phyloP scores from a whole-genome alignment of 768 basidiomycete genomes.

The Kwoniella bestiolae region DNA sequence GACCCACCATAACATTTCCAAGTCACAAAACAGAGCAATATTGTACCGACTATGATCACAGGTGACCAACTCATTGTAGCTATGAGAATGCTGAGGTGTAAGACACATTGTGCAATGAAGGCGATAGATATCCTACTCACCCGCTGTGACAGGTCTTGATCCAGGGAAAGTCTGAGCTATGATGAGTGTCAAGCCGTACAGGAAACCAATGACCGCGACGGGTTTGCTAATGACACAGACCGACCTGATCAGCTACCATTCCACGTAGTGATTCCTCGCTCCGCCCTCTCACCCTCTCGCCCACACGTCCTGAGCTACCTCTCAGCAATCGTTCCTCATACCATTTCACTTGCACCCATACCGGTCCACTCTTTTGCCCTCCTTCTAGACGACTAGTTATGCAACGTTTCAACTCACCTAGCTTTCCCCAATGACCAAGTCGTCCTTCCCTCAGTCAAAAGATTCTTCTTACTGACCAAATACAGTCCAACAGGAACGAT shows the following conservation, averaged over 20 bases:
- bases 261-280: no score
- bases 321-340: background rate
- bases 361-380: no score
- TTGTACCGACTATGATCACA: conserved; percentile 51
- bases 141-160: conserved; percentile 48
- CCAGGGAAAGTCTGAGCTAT: conserved; percentile 54
- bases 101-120: background rate
- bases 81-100: conserved; percentile 14
- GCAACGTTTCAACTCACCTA: conserved; percentile 51
- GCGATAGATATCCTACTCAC: conserved; percentile 25
- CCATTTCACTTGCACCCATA: no score
- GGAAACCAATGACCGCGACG: conserved; percentile 33
- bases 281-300: no score
- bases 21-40: conserved; percentile 47
- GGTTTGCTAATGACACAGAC: conserved; percentile 35
- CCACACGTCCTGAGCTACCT: no score
- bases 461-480: conserved; percentile 43
- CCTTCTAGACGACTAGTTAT: background rate
- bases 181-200: conserved; percentile 48
- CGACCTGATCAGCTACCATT: background rate
- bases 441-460: conserved; percentile 56
- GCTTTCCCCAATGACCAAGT: conserved; percentile 56
- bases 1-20: conserved; percentile 58
- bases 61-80: conserved; percentile 56
- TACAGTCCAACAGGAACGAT: conserved; percentile 48